phyloP scores from a whole-genome alignment of 2,329 filamentous ascomycete genomes.

The Paraphoma chrysanthemicola region DNA sequence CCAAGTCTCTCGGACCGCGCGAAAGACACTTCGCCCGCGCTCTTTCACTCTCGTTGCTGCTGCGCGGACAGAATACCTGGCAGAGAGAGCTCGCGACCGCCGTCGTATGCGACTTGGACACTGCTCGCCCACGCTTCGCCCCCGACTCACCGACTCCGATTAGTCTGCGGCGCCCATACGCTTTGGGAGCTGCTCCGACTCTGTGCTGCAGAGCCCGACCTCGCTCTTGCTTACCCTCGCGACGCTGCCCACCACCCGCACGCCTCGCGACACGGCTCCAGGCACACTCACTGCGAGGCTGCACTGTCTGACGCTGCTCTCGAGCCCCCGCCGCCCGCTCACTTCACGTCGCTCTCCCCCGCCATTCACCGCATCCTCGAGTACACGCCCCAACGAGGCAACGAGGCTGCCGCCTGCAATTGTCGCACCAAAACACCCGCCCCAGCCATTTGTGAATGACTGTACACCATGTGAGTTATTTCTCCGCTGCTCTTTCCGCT shows the following conservation, averaged over 20 bases:
- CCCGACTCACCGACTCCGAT: conserved; percentile 15
- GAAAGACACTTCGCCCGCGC: conserved; percentile 12
- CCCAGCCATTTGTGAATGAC: conserved; percentile 22
- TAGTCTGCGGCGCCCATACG: conserved; percentile 14
- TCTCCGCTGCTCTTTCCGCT: conserved; percentile 4
- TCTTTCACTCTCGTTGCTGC: conserved; percentile 10
- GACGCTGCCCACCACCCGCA: conserved; percentile 2
- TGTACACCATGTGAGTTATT: conserved; percentile 34
- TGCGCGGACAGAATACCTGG: conserved; percentile 12
- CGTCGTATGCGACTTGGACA: neutral
- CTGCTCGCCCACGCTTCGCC: conserved; percentile 4
- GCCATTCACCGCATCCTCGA: conserved; percentile 34
- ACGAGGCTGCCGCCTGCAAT: conserved; percentile 11
- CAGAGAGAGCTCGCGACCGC: conserved; percentile 1
- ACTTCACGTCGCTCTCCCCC: conserved; percentile 29
- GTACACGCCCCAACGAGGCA: conserved; percentile 12
- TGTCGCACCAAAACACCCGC: conserved; percentile 13
- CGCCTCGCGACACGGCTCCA: conserved; percentile 3
- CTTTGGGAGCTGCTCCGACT: conserved; percentile 18
- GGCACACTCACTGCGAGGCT: conserved; percentile 1
- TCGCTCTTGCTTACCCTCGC: conserved; percentile 22
- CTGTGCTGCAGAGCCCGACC: conserved; percentile 23
- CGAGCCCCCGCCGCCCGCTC: conserved; percentile 6
- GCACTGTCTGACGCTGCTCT: conserved; percentile 12
- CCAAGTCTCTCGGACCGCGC: conserved; percentile 23